Percentiles rank a stretch among this genome's conserved stretches.
Conservation (phyloP, 2,329 filamentous ascomycete genomes). For the Beauveria varroae region DNA sequence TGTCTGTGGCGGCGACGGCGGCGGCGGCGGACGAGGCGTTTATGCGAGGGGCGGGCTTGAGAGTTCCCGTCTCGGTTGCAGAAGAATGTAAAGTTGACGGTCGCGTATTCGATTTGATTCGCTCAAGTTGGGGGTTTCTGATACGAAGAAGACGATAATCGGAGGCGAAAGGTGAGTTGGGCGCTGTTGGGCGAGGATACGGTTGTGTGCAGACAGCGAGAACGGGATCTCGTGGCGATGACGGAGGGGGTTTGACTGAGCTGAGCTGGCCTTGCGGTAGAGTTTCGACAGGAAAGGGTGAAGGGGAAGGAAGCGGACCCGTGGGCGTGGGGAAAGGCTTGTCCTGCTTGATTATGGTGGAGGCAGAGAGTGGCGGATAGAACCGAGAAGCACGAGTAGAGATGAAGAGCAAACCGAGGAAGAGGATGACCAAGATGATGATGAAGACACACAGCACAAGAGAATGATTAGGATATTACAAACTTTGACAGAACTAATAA, state of each 20-base stretch:
- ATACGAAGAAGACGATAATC: not conserved
- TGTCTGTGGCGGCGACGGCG: not conserved
- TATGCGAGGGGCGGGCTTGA: not conserved
- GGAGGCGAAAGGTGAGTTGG: not conserved
- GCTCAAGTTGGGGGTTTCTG: not conserved
- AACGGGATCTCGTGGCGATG: not conserved
- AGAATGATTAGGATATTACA: too few relatives aligned
- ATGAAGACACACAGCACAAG: too few relatives aligned
- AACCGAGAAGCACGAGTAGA: not conserved
- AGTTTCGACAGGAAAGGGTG: slow-evolving; percentile 8
- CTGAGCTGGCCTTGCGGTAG: not conserved
- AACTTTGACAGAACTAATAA: too few relatives aligned
- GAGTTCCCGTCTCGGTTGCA: not conserved
- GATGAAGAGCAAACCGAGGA: not conserved
- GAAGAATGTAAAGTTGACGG: not conserved
- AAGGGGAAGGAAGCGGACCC: slow-evolving; percentile 7
- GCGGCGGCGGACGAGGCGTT: not conserved
- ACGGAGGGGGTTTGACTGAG: slow-evolving; percentile 5
- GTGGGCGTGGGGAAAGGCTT: slow-evolving; percentile 7
- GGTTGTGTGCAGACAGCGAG: not conserved
- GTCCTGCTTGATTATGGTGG: not conserved
- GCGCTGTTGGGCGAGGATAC: not conserved
- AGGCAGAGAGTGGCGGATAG: not conserved
- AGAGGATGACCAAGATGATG: not conserved
- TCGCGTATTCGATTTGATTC: not conserved